Conservation (phyloP, 1,284 basidiomycete species). For the Rhodotorula sp. region DNA sequence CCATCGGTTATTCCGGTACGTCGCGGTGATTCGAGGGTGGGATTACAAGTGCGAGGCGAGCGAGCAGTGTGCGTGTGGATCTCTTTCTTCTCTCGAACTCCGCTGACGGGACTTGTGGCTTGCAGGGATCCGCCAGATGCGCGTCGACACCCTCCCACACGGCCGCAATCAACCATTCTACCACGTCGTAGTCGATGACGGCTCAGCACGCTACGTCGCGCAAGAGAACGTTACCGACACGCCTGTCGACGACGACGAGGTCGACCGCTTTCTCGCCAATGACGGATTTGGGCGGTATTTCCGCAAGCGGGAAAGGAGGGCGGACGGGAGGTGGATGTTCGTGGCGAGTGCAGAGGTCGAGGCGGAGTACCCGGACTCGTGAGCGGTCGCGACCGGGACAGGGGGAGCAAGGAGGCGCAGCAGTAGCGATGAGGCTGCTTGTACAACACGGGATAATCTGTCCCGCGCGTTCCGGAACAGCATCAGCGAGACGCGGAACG, state of each 20-base stretch:
- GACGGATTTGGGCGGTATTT: constrained; percentile 29
- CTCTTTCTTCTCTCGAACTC: neutral
- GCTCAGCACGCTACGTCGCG: constrained; percentile 26
- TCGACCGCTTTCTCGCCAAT: constrained; percentile 8
- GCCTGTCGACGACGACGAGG: neutral
- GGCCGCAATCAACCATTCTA: constrained; percentile 36
- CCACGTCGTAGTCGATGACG: constrained; percentile 27
- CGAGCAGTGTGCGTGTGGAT: constrained; percentile 24
- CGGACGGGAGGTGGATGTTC: constrained; percentile 22
- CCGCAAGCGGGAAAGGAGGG: constrained; percentile 7
- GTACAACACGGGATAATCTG: too few species aligned
- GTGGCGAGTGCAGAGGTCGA: constrained; percentile 20
- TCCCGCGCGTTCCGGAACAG: too few species aligned
- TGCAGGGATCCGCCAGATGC: constrained; percentile 22
- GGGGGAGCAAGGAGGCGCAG: too few species aligned
- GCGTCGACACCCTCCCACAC: constrained; percentile 23
- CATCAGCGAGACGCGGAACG: too few species aligned
- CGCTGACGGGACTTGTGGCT: neutral
- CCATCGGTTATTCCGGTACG: constrained; percentile 28
- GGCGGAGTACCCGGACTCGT: constrained; percentile 32
- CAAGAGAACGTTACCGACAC: constrained; percentile 22
- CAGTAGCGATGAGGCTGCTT: too few species aligned
- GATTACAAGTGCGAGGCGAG: constrained; percentile 33
- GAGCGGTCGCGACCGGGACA: too few species aligned
- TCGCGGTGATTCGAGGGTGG: constrained; percentile 27